Conservation (phyloP, 1,139 yeast genomes). For the Schizosaccharomyces versatilis region DNA sequence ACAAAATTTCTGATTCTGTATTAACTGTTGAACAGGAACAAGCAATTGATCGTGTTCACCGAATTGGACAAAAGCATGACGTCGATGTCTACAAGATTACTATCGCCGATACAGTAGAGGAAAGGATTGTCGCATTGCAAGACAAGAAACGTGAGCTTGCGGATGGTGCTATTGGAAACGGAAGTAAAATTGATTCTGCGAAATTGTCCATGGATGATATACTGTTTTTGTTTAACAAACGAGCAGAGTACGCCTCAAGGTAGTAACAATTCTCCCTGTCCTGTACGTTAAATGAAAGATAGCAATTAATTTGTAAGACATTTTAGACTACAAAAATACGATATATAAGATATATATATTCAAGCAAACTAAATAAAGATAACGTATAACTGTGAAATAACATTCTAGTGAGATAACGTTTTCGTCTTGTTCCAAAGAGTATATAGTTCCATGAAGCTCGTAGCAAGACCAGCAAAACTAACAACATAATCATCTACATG, state of each 20-base stretch:
- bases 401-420: too few relatives aligned
- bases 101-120: slow-evolving; percentile 30
- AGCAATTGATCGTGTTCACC: slow-evolving; percentile 39
- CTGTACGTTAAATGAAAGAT: too few relatives aligned
- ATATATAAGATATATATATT: too few relatives aligned
- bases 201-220: slow-evolving; percentile 7
- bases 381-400: too few relatives aligned
- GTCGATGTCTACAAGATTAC: slow-evolving; percentile 33
- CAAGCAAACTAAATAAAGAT: too few relatives aligned
- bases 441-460: slow-evolving; percentile 56
- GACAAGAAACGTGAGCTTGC: slow-evolving; percentile 28
- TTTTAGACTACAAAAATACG: too few relatives aligned
- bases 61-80: slow-evolving; percentile 35
- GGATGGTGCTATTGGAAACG: slow-evolving; percentile 26
- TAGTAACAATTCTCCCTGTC: too few relatives aligned
- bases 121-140: slow-evolving; percentile 28
- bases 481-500: slow-evolving; percentile 52
- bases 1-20: slow-evolving; percentile 4
- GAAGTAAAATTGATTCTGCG: slow-evolving; percentile 1
- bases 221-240: slow-evolving; percentile 6
- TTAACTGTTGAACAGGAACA: slow-evolving; percentile 21
- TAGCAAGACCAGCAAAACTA: slow-evolving; percentile 67
- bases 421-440: slow-evolving; percentile 34
- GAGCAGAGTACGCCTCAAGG: not conserved
- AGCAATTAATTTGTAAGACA: too few relatives aligned